phyloP scores from a whole-genome alignment of 108 stramenopile species.

The Discostella stelligeroides region DNA sequence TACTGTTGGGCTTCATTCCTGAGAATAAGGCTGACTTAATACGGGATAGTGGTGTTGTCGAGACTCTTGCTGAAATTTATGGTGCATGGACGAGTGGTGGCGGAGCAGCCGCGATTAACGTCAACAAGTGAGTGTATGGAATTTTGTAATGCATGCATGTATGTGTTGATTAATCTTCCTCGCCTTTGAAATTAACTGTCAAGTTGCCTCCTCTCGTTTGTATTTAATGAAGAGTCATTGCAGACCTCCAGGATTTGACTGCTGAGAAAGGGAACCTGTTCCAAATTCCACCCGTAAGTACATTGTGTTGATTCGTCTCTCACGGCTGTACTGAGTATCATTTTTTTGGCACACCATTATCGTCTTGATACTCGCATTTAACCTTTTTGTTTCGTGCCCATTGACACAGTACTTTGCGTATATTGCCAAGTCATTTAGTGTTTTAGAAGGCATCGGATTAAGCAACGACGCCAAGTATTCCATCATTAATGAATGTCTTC shows the following conservation, averaged over 20 bases:
- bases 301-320: no score
- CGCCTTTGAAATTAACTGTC: background rate
- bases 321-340: no score
- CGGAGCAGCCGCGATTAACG: constrained; percentile 90
- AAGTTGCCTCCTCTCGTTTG: background rate
- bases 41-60: constrained; percentile 86
- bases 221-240: constrained; percentile 55
- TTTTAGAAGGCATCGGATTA: constrained; percentile 94
- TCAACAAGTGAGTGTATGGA: constrained; percentile 63
- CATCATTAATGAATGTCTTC: constrained; percentile 91
- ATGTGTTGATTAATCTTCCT: background rate
- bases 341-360: no score
- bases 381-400: constrained; percentile 60
- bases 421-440: constrained; percentile 91
- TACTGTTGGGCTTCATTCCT: constrained; percentile 90
- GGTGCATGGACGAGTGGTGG: constrained; percentile 88
- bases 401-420: constrained; percentile 76
- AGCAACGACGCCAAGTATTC: constrained; percentile 89
- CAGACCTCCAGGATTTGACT: constrained; percentile 83
- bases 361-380: no score
- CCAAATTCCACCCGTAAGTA: constrained; percentile 48
- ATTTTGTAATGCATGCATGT: background rate
- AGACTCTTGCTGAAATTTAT: constrained; percentile 88
- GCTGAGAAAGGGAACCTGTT: constrained; percentile 75
- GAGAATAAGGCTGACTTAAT: constrained; percentile 74